Base-by-base conservation (phyloP, 192 early-diverging fungal species). In the Coemansia sp. region DNA sequence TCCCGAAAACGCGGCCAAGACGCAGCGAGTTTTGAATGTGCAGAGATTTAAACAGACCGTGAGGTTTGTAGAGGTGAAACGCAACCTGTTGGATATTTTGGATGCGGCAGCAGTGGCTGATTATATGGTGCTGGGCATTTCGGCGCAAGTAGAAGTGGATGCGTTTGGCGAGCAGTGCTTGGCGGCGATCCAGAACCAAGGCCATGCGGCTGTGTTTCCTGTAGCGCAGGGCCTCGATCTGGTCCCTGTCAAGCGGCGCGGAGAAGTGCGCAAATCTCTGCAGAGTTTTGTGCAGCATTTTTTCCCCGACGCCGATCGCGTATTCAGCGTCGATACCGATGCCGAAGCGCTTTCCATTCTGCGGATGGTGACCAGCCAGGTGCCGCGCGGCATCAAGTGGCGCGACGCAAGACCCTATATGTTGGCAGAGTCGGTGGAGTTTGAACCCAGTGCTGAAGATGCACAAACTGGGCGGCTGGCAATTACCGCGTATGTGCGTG, bases 41-140 rank as follows among this genome's bases (percentile, higher is more conserved):
- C 86, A 91, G 33, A 88, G 94, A 33, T 97, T 97, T 85, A 95
- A 95, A 73, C 97, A 99, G 76, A 92, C 89, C 37, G 65, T 97
- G 8, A 92, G 94, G 74, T 88, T 99, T 60, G 70, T 97, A 2
- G 90, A 93, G 62, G 68, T 91, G 11, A 75, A 81, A 17, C 90
- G 96, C 59, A 90, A 95, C 61, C 85, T 97, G 51, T 78, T 94
- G 63, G 91, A 93, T 45, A 90, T 97, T 41, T 73, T 99, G 65
- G 94, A 98, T 78, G 91, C 89, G 3, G 88, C 91, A 74, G 96
- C 94, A 79, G 91, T 96, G 0, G 94, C 94, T 41, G 97, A 99
- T 75, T 95, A 93, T 70, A 86, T 93, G 66, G 67, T 99, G 59
- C 90, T 95, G 73, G 87, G 92, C 1, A 75, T 99, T 71, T 96